Evolutionary conservation across 257 asterid species (phyloP), one percentile per base, ranked within the genome.

Genomic region (Przewalskia tangutica): DNA sequence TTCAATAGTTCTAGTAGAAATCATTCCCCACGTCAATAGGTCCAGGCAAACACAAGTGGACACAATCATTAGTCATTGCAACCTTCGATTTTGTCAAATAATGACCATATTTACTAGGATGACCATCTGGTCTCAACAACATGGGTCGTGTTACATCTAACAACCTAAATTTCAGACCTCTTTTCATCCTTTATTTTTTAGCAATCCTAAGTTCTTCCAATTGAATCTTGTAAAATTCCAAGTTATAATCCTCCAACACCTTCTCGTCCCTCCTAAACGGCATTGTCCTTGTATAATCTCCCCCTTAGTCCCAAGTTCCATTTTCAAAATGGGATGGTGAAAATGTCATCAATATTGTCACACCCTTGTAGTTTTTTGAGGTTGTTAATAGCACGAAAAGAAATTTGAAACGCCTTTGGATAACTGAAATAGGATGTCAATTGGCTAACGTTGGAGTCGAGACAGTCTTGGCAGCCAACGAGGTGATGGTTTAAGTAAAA

Each of bases 21-120:
- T 88, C 91, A 86, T 82, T 88, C 92, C 50, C 6, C 8, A 2
- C 2, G 18, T 34, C 75, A 36, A 66, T 66, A 0, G 51, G 27
- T 16, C 27, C 27, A 0, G 51, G 12, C 27, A 66, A 66, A 66
- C 75, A 66, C 51, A 7, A 66, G 44, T 65, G 75, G 42, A 89
- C 89, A 10, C 93, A 89, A 34, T 92, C 94, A 65, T 80, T 86
- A 0, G 82, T 76, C 76, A 82, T 7, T 77, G 76, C 77, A 85
- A 18, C 53, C 55, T 85, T 87, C 56, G 80, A 84, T 83, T 44
- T 81, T 4, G 90, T 84, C 90, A 77, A 38, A 9, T 2, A 38
- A 38, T 84, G 94, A 5, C 94, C 93, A 6, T 89, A 88, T 86
- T 77, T 87, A 84, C 91, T 89, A 2, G 94, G 92, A 80, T 90